A percentile compares a stretch with the other conserved stretches of the same genome.
Evolutionary conservation across 148 eudicot genomes (phyloP).

Genomic region (Chenopodium formosanum): DNA sequence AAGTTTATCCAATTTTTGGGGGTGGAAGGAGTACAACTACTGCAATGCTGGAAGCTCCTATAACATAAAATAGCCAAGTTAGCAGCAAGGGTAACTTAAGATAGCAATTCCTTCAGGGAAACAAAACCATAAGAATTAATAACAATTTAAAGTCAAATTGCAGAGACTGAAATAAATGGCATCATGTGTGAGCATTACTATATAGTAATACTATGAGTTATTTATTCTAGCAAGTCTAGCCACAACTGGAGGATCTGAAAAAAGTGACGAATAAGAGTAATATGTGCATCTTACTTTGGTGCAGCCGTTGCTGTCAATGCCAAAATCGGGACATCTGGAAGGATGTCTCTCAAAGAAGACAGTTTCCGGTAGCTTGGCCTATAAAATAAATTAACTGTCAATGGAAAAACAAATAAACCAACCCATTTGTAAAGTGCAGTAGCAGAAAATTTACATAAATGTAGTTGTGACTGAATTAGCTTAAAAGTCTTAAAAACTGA

Average conservation of each 20-base stretch:
- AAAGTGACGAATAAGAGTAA: background rate
- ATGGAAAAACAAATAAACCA: background rate
- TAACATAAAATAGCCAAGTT: background rate
- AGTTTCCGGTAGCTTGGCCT: constrained; percentile 98
- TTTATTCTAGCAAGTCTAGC: background rate
- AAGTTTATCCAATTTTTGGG: background rate
- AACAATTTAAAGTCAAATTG: background rate
- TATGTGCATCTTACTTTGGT: constrained; percentile 68
- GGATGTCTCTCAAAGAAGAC: constrained; percentile 62
- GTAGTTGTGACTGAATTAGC: no score
- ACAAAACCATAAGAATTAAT: background rate
- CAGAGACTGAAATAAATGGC: background rate
- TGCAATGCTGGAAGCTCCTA: background rate
- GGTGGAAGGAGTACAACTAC: background rate
- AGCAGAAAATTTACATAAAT: no score
- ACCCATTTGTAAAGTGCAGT: background rate
- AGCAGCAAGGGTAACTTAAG: background rate
- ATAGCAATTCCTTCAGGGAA: background rate
- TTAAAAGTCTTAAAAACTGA: no score
- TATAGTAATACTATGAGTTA: background rate
- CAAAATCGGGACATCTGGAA: constrained; percentile 76
- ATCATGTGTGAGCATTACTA: background rate
- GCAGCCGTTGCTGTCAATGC: constrained; percentile 99
- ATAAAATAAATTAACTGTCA: constrained; percentile 5
- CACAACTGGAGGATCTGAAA: background rate